Base-by-base conservation (phyloP, 2,329 filamentous ascomycete species). In the Pseudocercospora vitis region DNA sequence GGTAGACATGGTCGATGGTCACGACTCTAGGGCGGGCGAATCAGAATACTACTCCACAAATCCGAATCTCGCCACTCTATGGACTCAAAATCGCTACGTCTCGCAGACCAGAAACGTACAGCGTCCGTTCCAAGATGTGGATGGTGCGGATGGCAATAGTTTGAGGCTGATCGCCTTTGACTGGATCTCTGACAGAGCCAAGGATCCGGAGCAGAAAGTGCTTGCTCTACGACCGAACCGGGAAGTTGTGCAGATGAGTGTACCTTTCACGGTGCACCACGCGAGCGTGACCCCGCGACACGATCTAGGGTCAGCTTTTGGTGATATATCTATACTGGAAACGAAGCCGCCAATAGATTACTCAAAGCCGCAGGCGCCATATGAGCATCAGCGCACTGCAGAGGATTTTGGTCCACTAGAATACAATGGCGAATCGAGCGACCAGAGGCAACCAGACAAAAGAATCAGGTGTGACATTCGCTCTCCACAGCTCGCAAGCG, bases 131-230 rank as follows among this genome's bases (percentile, higher is more conserved):
- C 73, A 78, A 52, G 73, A 78, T 46, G 70, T 72, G 9, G 65
- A 71, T 12, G 70, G 74, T 26, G 70, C 72, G 35, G 68, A 72
- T n/a, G 74, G 78, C 31, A 74, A 75, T n/a, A n/a, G n/a, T 12
- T 68, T 75, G 23, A 73, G 78, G 14, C 70, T 83, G 14, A 78
- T 84, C 12, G 80, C 81, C 0, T 86, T 84, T 60, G 83, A 86
- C 60, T 85, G 83, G 67, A 74, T 83, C 53, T 76, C 76, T 42
- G 66, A 76, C 37, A 74, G 71, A 29, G 70, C 70, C 11, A 71
- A 73, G 3, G 60, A 68, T 8, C 68, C 71, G n/a, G 77, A 78
- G 33, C 76, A 81, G 35, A 77, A 74, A 56, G 73, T 80, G 21
- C 68, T 86, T 47, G 76, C 76, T 2, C 68, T 86, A 3, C 72